Percentiles rank a stretch among this genome's conserved stretches.
Conservation (phyloP, 306 rosid species). For the Medicago arabica region DNA sequence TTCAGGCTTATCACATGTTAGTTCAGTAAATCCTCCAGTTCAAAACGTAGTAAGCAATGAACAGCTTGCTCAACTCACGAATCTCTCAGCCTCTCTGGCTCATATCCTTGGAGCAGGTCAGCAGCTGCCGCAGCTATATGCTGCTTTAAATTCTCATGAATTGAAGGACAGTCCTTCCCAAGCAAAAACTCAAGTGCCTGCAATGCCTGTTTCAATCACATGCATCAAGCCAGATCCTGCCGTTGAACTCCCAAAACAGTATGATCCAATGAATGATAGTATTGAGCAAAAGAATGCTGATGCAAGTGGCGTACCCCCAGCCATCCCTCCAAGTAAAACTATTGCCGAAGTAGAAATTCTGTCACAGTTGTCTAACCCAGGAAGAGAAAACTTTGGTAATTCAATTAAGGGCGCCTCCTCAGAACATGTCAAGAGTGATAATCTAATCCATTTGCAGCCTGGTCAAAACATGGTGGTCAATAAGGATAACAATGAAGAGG, state of each 20-base stretch:
- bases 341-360: slow-evolving; percentile 44
- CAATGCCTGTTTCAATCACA: slow-evolving; percentile 53
- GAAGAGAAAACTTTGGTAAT: slow-evolving; percentile 48
- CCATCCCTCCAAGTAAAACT: slow-evolving; percentile 46
- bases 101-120: slow-evolving; percentile 78
- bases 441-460: slow-evolving; percentile 49
- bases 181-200: slow-evolving; percentile 54
- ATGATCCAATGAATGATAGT: slow-evolving; percentile 63
- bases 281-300: slow-evolving; percentile 56
- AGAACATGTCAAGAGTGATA: slow-evolving; percentile 50
- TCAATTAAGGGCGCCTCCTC: slow-evolving; percentile 45
- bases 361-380: slow-evolving; percentile 49
- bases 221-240: slow-evolving; percentile 53
- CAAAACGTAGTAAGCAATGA: slow-evolving; percentile 61
- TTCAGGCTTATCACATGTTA: slow-evolving; percentile 54
- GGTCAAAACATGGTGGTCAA: slow-evolving; percentile 43
- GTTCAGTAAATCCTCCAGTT: slow-evolving; percentile 55
- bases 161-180: slow-evolving; percentile 50
- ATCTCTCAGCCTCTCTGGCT: slow-evolving; percentile 84
- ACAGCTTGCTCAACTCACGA: slow-evolving; percentile 64
- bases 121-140: slow-evolving; percentile 79
- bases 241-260: slow-evolving; percentile 53
- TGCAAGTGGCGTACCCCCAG: slow-evolving; percentile 46
- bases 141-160: slow-evolving; percentile 68
- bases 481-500: slow-evolving; percentile 51